phyloP scores from a whole-genome alignment of 2,329 filamentous ascomycete species.

The Microsporum audouinii region DNA sequence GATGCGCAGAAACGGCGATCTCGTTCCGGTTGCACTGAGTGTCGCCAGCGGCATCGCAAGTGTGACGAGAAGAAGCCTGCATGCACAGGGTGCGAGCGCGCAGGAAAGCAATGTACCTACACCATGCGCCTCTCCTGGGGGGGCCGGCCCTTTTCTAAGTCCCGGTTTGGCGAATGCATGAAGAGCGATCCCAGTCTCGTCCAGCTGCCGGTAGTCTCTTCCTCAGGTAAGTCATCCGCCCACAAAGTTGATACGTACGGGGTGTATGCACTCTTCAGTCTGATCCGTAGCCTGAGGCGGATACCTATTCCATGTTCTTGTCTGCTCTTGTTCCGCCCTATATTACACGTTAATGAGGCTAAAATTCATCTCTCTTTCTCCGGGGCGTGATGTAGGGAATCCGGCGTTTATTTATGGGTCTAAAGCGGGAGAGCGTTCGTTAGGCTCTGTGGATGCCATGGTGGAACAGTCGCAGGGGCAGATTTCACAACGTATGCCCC shows the following conservation, averaged over 20 bases:
- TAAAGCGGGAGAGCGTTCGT: background rate
- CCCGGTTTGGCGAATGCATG: conserved; percentile 15
- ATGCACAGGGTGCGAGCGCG: conserved; percentile 11
- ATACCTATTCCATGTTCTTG: background rate
- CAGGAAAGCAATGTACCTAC: conserved; percentile 11
- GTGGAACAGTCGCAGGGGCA: background rate
- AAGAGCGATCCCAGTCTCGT: conserved; percentile 11
- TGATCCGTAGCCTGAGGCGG: background rate
- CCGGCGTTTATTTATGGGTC: conserved; percentile 8
- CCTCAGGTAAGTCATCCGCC: conserved; percentile 5
- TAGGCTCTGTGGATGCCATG: background rate
- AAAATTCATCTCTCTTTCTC: background rate
- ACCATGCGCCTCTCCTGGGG: conserved; percentile 14
- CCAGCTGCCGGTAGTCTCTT: conserved; percentile 8
- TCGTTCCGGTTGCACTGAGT: conserved; percentile 15
- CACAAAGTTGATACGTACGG: no score
- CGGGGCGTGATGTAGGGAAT: background rate
- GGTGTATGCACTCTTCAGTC: background rate
- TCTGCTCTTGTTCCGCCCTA: background rate
- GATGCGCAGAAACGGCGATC: conserved; percentile 12
- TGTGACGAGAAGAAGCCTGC: conserved; percentile 14
- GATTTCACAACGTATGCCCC: background rate
- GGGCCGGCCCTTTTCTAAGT: conserved; percentile 14
- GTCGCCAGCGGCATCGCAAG: conserved; percentile 15
- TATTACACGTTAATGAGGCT: background rate